Evolutionary conservation across 495 filamentous ascomycete genomes (phyloP).

Genomic region (Podospora pseudoanserina): DNA sequence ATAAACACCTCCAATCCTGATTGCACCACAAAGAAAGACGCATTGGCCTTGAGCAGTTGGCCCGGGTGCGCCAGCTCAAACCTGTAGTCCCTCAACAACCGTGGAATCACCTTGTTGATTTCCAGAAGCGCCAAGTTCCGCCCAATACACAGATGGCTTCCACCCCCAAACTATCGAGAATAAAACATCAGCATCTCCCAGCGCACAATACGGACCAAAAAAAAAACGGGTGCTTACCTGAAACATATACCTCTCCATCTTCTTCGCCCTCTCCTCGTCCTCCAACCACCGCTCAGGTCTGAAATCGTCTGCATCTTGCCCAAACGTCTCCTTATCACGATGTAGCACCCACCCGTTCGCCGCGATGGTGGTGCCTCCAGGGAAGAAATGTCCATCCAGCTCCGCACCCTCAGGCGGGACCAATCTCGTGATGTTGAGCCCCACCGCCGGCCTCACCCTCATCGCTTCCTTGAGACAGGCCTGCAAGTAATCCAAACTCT

Average conservation of each 20-base stretch:
- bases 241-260: slow-evolving; percentile 50
- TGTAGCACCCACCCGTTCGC: slow-evolving; percentile 55
- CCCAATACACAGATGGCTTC: slow-evolving; percentile 53
- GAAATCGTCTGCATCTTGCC: slow-evolving; percentile 58
- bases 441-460: slow-evolving; percentile 60
- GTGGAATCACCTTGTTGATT: slow-evolving; percentile 54
- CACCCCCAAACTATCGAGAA: slow-evolving; percentile 43
- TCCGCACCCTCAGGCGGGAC: slow-evolving; percentile 52
- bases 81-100: slow-evolving; percentile 48
- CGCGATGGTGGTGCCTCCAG: slow-evolving; percentile 48
- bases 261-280: slow-evolving; percentile 41
- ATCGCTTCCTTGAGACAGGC: slow-evolving; percentile 66
- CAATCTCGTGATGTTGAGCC: slow-evolving; percentile 51
- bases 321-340: slow-evolving; percentile 54
- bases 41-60: slow-evolving; percentile 43
- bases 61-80: slow-evolving; percentile 48
- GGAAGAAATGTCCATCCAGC: slow-evolving; percentile 52
- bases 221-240: slow-evolving; percentile 33
- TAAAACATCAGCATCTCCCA: not conserved
- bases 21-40: slow-evolving; percentile 55
- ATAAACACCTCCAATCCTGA: slow-evolving; percentile 46
- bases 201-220: not conserved
- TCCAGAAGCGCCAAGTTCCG: slow-evolving; percentile 54
- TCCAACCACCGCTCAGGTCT: slow-evolving; percentile 65
- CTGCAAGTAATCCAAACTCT: slow-evolving; percentile 55